Base-by-base conservation (phyloP, 169 alveolate genomes). In the Plasmodium ovale region DNA sequence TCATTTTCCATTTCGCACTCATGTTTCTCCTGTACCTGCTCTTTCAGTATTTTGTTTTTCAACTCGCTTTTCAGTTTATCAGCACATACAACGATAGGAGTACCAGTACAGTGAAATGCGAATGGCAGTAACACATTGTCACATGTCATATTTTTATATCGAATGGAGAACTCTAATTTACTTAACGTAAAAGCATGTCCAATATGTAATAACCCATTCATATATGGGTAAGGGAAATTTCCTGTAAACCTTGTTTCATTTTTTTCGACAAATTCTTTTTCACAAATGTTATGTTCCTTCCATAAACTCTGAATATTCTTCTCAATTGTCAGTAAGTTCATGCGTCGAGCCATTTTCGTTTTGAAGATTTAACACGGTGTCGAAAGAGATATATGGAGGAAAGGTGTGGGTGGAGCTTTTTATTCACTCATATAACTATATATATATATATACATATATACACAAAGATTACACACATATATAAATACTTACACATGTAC, bases 91-190 rank as follows among this genome's bases (percentile, higher is more conserved):
- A 97, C 96, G 5, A 98, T 98, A 16, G 99, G 99, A 99, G 98
- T 93, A 71, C 99, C 99, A 0, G 99, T 98, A 94, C 99, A 98
- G 93, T 99, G 99, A 89, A 99, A 98, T 19, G 98, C 99, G 77
- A 98, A 98, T 10, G 99, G 99, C 93, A 98, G 97, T 56, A 99
- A 94, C 0, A 96, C 99, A 68, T 95, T 96, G 87, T 97, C 98
- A 9, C 99, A 99, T 27, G 92, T 89, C 92, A 98, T 95, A 69
- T 98, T 96, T 92, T 97, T 98, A 74, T 95, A 99, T 25, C 99
- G 93, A 14, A 99, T 98, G 39, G 96, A 97, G 73, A 99, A 99
- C 92, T 99, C 99, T 39, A 99, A 97, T 87, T 98, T 98, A 21
- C 99, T 96, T 79, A 98, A 91, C 0, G 99, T 96, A 92, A 97